A percentile compares a stretch with the other conserved stretches of the same genome.
phyloP scores from a whole-genome alignment of 129 eudicot genomes.

The Gnaphalium uliginosum region DNA sequence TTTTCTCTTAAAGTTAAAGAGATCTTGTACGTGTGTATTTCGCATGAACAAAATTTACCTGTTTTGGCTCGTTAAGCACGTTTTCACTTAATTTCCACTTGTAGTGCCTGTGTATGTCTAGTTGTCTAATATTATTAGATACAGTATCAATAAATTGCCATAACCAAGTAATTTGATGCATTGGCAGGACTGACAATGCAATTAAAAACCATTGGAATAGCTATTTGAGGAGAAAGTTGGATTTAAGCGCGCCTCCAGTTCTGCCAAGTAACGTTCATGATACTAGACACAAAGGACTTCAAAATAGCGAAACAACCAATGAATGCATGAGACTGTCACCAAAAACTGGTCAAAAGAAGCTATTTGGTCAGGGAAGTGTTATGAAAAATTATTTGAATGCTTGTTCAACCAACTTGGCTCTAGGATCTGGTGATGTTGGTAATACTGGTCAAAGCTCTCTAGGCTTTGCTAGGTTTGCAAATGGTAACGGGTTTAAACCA shows the following conservation, averaged over 20 bases:
- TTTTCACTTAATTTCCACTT: too few relatives aligned
- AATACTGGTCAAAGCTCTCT: not conserved
- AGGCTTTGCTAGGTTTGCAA: slow-evolving; percentile 5
- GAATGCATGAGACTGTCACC: too few relatives aligned
- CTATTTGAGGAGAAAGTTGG: slow-evolving; percentile 47
- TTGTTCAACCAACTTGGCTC: not conserved
- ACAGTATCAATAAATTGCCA: not conserved
- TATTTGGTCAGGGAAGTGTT: too few relatives aligned
- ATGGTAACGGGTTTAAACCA: not conserved
- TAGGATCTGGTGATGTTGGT: slow-evolving; percentile 2
- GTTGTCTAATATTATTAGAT: not conserved
- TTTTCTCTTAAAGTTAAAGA: too few relatives aligned
- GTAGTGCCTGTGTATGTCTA: too few relatives aligned
- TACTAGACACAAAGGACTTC: not conserved
- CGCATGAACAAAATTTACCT: too few relatives aligned
- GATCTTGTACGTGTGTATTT: too few relatives aligned
- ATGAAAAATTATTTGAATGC: not conserved
- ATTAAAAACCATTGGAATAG: slow-evolving; percentile 70
- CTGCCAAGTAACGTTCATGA: slow-evolving; percentile 8
- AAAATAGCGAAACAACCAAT: not conserved
- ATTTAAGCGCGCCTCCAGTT: slow-evolving; percentile 9
- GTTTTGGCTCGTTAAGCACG: too few relatives aligned
- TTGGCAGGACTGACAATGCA: slow-evolving; percentile 54
- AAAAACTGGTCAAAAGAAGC: too few relatives aligned
- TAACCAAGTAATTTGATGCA: not conserved